These are phyloP conservation scores for Pestalotiopsis fici DNA, from an alignment of 2,329 filamentous ascomycete genomes.

Conservation along the genomic window DNA sequence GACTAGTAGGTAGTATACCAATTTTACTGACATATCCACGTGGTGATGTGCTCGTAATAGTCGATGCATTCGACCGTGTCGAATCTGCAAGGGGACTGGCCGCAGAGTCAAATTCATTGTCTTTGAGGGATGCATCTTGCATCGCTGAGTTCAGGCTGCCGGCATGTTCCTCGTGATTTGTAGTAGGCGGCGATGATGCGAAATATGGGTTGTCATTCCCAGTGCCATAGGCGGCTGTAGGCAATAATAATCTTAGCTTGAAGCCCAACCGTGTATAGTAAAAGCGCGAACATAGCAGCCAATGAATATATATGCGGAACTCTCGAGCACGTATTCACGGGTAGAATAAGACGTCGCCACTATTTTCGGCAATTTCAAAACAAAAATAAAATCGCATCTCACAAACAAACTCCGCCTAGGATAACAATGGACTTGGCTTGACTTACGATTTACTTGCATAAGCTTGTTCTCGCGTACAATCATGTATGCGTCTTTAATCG, in stretches of 20 bases:
- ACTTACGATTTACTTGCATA: constrained; percentile 92
- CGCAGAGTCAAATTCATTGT: constrained; percentile 30
- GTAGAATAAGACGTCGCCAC: constrained; percentile 21
- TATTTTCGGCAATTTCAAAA: background rate
- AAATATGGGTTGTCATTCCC: constrained; percentile 44
- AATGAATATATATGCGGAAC: background rate
- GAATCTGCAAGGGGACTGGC: constrained; percentile 57
- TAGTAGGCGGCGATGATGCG: constrained; percentile 46
- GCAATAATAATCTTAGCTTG: background rate
- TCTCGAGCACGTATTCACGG: background rate
- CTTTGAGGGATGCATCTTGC: constrained; percentile 29
- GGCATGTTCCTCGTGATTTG: constrained; percentile 52
- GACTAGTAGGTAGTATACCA: constrained; percentile 85
- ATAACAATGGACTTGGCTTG: background rate
- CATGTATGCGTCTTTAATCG: constrained; percentile 98
- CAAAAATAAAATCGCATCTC: background rate
- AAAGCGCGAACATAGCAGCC: constrained; percentile 23
- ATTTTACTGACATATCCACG: constrained; percentile 78
- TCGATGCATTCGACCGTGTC: constrained; percentile 53
- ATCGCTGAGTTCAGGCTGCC: constrained; percentile 56
- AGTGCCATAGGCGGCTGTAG: constrained; percentile 47
- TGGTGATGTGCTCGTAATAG: constrained; percentile 45
- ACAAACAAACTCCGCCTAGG: background rate
- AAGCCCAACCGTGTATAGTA: background rate
- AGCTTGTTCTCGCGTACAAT: constrained; percentile 97